Evolutionary conservation across 768 basidiomycete species (phyloP).

Genomic region (Vararia minispora): DNA sequence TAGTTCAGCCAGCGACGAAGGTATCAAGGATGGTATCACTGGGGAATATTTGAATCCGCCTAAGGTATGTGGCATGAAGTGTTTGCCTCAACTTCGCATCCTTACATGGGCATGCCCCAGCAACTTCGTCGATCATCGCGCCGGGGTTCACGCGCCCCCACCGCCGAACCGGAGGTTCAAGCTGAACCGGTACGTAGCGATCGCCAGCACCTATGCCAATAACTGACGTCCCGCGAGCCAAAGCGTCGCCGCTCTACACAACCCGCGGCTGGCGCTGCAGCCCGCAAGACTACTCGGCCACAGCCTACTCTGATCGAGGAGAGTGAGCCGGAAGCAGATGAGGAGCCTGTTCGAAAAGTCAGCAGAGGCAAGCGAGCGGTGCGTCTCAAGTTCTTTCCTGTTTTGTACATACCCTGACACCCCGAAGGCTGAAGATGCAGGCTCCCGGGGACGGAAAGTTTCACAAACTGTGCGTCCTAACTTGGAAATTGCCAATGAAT

Average conservation of each 20-base stretch:
- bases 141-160: conserved; percentile 47
- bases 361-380: conserved; percentile 52
- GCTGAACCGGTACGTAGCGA: conserved; percentile 46
- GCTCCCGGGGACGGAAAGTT: conserved; percentile 40
- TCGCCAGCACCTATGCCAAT: conserved; percentile 6
- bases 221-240: conserved; percentile 31
- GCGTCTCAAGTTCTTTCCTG: conserved; percentile 9
- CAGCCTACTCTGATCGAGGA: conserved; percentile 50
- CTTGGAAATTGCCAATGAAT: conserved; percentile 1
- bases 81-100: conserved; percentile 4
- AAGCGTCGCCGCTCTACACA: conserved; percentile 75
- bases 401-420: conserved; percentile 1
- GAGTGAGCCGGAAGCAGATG: conserved; percentile 70
- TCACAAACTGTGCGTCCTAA: conserved; percentile 22
- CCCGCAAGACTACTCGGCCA: conserved; percentile 24
- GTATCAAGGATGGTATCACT: conserved; percentile 75
- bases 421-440: conserved; percentile 35
- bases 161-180: conserved; percentile 28
- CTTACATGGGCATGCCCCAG: conserved; percentile 16
- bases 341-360: conserved; percentile 45
- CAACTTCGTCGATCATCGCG: conserved; percentile 46
- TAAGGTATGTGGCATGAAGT: conserved; percentile 27
- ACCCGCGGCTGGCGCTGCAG: conserved; percentile 49
- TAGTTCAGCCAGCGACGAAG: conserved; percentile 69
- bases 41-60: conserved; percentile 49